phyloP scores from a whole-genome alignment of 371 early-diverging fungal genomes.

The Mortierella sp. region DNA sequence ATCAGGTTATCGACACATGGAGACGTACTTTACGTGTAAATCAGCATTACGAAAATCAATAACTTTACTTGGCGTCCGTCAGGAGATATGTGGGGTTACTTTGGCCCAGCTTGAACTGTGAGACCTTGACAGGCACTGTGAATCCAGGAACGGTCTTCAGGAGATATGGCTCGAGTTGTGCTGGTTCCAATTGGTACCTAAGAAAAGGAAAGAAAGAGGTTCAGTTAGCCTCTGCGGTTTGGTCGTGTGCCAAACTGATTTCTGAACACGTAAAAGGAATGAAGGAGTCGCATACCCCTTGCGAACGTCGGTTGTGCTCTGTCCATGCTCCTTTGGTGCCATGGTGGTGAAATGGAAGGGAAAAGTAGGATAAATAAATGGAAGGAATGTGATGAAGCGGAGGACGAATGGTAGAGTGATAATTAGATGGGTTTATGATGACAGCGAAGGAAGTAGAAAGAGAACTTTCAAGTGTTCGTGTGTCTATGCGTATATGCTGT shows the following conservation, averaged over 20 bases:
- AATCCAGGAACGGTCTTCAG: constrained; percentile 63
- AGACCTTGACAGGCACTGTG: constrained; percentile 71
- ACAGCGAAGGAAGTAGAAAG: background rate
- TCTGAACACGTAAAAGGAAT: background rate
- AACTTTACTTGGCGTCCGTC: constrained; percentile 69
- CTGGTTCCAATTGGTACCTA: constrained; percentile 75
- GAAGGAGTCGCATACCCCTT: constrained; percentile 26
- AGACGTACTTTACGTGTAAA: background rate
- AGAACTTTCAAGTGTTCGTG: background rate
- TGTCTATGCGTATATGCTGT: too few species aligned
- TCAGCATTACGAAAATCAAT: background rate
- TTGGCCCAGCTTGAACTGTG: constrained; percentile 91
- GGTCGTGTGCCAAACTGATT: too few species aligned
- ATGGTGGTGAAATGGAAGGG: constrained; percentile 3
- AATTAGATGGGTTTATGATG: background rate
- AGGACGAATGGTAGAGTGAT: background rate
- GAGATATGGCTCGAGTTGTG: constrained; percentile 69
- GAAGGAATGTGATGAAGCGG: background rate
- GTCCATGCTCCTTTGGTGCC: constrained; percentile 51
- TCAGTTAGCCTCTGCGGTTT: too few species aligned
- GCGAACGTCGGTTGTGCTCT: constrained; percentile 51
- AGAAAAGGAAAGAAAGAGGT: too few species aligned
- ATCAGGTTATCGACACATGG: background rate
- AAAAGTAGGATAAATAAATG: background rate
- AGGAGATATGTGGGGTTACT: constrained; percentile 92